Evolutionary conservation across 306 rosid species (phyloP), one percentile per base, ranked within the genome.

Genomic region (Ammopiptanthus mongolicus): DNA sequence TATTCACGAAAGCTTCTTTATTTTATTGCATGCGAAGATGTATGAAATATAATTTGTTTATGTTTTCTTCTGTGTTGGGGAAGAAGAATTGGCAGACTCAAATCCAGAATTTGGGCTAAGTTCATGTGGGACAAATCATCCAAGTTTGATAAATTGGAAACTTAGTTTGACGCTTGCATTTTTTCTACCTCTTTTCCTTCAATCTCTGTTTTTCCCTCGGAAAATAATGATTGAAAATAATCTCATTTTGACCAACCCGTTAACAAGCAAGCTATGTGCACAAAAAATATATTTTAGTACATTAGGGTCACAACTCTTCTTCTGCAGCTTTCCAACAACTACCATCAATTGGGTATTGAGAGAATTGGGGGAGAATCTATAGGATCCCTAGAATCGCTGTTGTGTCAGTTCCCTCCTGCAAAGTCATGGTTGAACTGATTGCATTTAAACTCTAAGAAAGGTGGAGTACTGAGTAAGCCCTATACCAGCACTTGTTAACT

Each of bases 321-420:
- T 76, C 73, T 84, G 76, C 79, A 82, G 74, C 69, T 63, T 78
- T 53, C 67, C 78, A 78, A 37, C 85, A 18, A 69, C 80, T 42
- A 71, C 51, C 77, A 81, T 75, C 64, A 71, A 80, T 70, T 70
- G 29, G 66, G 84, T 85, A 60, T 85, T 70, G 83, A 57, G 64
- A 68, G 53, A 55, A 66, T 56, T 73, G 77, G 41, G 31, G 69
- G 23, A 72, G 79, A 81, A 67, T 81, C 84, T 75, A 63, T 37
- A 21, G 64, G 70, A 83, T 81, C 79, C 84, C 83, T 69, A 76
- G 85, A 80, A 78, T 80, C 84, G 86, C 13, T 63, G 62, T 76
- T 37, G 73, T 71, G 74, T 62, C 52, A 55, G 62, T 59, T 75
- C 78, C 55, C 71, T 69, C 33, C 65, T 62, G 64, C 63, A 65